Conservation (phyloP, 2,329 filamentous ascomycete genomes). For the Penicillium sp. region DNA sequence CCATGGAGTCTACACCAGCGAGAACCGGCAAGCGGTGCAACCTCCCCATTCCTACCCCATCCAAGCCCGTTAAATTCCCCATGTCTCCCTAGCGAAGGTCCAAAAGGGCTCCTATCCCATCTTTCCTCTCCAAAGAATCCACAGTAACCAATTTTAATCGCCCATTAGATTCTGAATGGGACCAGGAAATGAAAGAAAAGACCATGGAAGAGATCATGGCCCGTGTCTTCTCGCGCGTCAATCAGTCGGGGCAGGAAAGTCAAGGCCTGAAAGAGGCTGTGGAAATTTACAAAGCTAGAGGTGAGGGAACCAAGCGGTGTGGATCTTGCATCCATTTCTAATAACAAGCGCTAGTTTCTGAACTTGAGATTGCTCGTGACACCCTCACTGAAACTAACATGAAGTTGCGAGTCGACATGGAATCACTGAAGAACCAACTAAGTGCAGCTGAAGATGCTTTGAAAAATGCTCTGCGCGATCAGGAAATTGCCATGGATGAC, state of each 20-base stretch:
- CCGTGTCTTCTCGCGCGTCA: constrained; percentile 71
- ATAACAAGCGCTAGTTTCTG: constrained; percentile 49
- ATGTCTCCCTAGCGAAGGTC: constrained; percentile 18
- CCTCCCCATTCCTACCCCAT: constrained; percentile 23
- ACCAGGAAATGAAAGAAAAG: constrained; percentile 75
- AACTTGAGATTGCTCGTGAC: constrained; percentile 57
- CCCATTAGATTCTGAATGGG: constrained; percentile 56
- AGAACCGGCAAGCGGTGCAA: constrained; percentile 39
- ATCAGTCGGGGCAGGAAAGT: constrained; percentile 67
- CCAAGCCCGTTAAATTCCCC: constrained; percentile 34
- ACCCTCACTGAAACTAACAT: constrained; percentile 56
- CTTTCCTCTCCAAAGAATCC: constrained; percentile 73
- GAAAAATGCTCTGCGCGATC: constrained; percentile 55
- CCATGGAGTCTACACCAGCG: constrained; percentile 37
- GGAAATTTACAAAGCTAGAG: constrained; percentile 71
- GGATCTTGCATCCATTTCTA: background rate
- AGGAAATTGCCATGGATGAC: constrained; percentile 56
- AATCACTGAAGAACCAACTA: constrained; percentile 59
- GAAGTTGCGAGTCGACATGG: constrained; percentile 67
- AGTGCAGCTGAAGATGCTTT: constrained; percentile 51
- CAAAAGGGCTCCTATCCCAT: constrained; percentile 36
- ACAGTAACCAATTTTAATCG: constrained; percentile 63
- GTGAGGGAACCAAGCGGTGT: constrained; percentile 52
- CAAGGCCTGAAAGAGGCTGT: constrained; percentile 73
- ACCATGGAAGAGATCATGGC: constrained; percentile 75